Evolutionary conservation across 768 basidiomycete genomes (phyloP), one percentile per base, ranked within the genome.

Genomic region (Phlegmacium glaucopus): DNA sequence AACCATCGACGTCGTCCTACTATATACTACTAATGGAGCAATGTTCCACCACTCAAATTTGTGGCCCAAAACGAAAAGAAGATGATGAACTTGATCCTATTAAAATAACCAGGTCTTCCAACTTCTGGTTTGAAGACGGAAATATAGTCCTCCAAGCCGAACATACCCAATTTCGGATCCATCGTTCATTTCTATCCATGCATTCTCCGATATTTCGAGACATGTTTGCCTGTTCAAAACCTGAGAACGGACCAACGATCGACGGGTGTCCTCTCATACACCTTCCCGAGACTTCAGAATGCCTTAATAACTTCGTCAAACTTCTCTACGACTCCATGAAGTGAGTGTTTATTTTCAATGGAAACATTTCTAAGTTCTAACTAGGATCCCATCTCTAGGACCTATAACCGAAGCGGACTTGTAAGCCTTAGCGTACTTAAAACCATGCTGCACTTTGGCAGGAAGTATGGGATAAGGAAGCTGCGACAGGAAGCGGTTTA

Each of bases 41-140:
- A 2, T 22, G 22, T 22, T 3, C 22, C 22, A 22, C 22, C 22
- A 22, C 22, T 22, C n/a, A n/a, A n/a, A n/a, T n/a, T n/a, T n/a
- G 22, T 3, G 22, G 3, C 22, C 5, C 22, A 22, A 2, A 5
- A 3, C 22, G 22, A 22, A 22, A 22, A 22, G 22, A 22, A 22
- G 22, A 22, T 22, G 22, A 5, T 22, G 22, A 22, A 22, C 22
- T 5, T 5, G 22, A 22, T 5, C 22, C 22, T 22, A 5, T 22
- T 22, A 22, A 22, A 5, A 22, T 22, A 5, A 5, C 5, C 5
- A 22, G 22, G 22, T 22, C 22, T 22, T 22, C 22, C 22, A 22
- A 22, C 2, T 41, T 39, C 12, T 62, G 59, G 59, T 57, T 55
- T 37, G 49, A 58, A 13, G 61, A 62, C 39, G 61, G 61, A 13